These are phyloP conservation scores for Parasitella parasitica DNA, from an alignment of 371 early-diverging fungal species.

Conservation along the genomic window DNA sequence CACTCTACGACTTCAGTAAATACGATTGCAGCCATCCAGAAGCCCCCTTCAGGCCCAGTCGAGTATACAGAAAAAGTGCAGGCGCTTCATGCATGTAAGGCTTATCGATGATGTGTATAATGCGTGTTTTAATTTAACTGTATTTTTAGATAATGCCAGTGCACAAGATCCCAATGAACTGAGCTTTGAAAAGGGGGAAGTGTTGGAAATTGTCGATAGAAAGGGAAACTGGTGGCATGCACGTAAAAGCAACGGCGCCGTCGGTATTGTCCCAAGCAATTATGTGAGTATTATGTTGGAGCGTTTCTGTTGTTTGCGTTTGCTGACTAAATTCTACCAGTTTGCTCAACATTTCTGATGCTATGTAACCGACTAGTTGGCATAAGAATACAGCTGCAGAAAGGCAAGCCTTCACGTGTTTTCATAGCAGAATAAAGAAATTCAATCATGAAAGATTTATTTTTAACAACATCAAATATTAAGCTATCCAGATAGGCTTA, in stretches of 20 bases:
- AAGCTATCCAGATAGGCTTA: slow-evolving; percentile 5
- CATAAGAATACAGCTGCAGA: neutral
- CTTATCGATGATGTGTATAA: no score
- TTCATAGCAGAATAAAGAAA: neutral
- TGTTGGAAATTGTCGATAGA: slow-evolving; percentile 78
- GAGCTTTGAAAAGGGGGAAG: slow-evolving; percentile 79
- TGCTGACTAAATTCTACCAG: no score
- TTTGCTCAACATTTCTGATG: slow-evolving; percentile 5
- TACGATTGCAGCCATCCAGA: slow-evolving; percentile 1
- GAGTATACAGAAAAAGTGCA: slow-evolving; percentile 35
- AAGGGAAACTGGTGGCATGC: slow-evolving; percentile 95
- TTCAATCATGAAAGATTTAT: neutral
- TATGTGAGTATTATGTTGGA: slow-evolving; percentile 62
- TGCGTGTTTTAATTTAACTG: neutral
- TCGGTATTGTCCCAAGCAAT: slow-evolving; percentile 91
- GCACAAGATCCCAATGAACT: slow-evolving; percentile 85
- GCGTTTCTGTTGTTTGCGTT: no score
- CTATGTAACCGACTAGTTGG: neutral
- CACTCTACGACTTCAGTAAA: neutral
- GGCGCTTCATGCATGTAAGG: slow-evolving; percentile 22
- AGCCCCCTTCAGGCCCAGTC: neutral
- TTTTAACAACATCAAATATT: neutral
- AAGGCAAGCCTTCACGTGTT: neutral
- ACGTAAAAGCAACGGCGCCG: slow-evolving; percentile 67
- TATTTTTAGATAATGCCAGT: slow-evolving; percentile 67